Evolutionary conservation across 108 stramenopile species (phyloP), one percentile per base, ranked within the genome.

Genomic region (Mayamaea pseudoterrestris): DNA sequence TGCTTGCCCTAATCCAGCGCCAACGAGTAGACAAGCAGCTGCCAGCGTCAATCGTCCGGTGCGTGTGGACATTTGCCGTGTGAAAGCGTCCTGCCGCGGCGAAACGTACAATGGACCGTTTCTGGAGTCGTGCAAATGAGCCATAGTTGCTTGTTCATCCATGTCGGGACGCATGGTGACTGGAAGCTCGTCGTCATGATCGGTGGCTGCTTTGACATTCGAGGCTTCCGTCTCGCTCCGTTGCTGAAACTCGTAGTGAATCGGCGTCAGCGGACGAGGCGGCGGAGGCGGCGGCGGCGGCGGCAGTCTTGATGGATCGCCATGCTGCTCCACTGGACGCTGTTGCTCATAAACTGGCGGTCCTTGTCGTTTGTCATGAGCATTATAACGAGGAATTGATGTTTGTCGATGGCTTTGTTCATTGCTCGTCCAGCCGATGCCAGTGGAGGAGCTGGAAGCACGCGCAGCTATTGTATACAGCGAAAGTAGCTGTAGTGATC

Each of bases 81-180:
- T 78, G 21, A 88, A 64, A 17, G 65, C 62, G 61, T 88, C 85
- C 43, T 60, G 58, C 20, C 85, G 60, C 11, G 85, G 65, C 8
- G 78, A 78, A 24, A 70, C 71, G 27, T 35, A 63, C 17, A 24
- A 22, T 18, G 63, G 55, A 31, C 63, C 21, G 36, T 63, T 35
- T 59, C 28, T 11, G 55, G 4, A 35, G 55, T 39, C 37, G 35
- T 45, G 64, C 27, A 62, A 68, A 44, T 51, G 57, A 27, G 14
- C 43, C 9, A 27, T 21, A 14, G 28, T 23, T 18, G 35, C 45
- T 22, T 32, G 13, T n/a, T 47, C 27, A 28, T 47, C 25, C 45
- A n/a, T 14, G 17, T 36, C 35, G 20, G 27, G 30, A 24, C 9
- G 31, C 1, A 23, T 27, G 41, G 17, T 16, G 7, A 8, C 25